Percentiles rank a stretch among this genome's conserved stretches.
phyloP scores from a whole-genome alignment of 805 yeast species.

The Grigorovia humatica region DNA sequence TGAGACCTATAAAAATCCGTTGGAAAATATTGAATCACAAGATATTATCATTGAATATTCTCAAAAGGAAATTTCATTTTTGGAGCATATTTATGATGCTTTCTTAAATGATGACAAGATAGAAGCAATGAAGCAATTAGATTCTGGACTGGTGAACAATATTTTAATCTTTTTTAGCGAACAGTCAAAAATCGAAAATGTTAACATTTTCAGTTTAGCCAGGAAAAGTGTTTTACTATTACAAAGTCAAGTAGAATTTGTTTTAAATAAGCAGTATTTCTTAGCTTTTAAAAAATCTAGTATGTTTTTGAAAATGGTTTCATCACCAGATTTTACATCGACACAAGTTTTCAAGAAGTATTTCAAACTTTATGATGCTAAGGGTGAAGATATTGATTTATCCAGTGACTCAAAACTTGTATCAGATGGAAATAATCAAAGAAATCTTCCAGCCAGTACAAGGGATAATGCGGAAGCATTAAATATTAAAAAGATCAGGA shows the following conservation, averaged over 20 bases:
- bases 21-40: slow-evolving; percentile 36
- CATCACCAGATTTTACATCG: slow-evolving; percentile 31
- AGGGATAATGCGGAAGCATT: too few species aligned
- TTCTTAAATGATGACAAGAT: slow-evolving; percentile 14
- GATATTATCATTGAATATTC: slow-evolving; percentile 19
- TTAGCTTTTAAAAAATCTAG: slow-evolving; percentile 53
- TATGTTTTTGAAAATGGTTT: slow-evolving; percentile 41
- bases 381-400: neutral
- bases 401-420: neutral
- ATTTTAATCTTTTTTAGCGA: slow-evolving; percentile 7
- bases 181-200: slow-evolving; percentile 1
- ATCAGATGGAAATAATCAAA: neutral
- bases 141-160: slow-evolving; percentile 12
- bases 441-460: neutral
- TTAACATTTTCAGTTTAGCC: slow-evolving; percentile 31
- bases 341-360: slow-evolving; percentile 18
- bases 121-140: slow-evolving; percentile 14
- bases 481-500: neutral
- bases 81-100: slow-evolving; percentile 14
- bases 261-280: slow-evolving; percentile 46
- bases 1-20: slow-evolving; percentile 60
- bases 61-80: slow-evolving; percentile 18
- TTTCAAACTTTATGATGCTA: slow-evolving; percentile 4
- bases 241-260: slow-evolving; percentile 43
- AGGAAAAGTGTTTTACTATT: slow-evolving; percentile 48